Conservation (phyloP, 495 filamentous ascomycete species). For the Aspergillus taichungensis region DNA sequence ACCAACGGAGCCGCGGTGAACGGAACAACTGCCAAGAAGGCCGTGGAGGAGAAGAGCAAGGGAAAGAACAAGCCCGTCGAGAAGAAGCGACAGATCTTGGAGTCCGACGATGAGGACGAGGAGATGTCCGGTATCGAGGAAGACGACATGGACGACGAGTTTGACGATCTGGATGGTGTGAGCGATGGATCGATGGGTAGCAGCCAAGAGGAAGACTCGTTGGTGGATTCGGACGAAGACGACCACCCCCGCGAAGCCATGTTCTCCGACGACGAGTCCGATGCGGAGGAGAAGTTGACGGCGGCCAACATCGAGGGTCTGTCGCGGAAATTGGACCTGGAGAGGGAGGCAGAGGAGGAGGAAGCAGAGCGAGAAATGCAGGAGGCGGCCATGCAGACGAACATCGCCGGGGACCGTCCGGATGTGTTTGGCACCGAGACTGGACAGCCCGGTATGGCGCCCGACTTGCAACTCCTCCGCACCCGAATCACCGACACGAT, state of each 20-base stretch:
- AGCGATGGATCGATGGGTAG: constrained; percentile 42
- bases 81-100: constrained; percentile 36
- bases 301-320: constrained; percentile 94
- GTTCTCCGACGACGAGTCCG: constrained; percentile 93
- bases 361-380: constrained; percentile 58
- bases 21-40: constrained; percentile 19
- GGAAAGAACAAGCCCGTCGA: constrained; percentile 26
- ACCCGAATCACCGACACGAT: constrained; percentile 90
- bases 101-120: constrained; percentile 31
- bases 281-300: constrained; percentile 83
- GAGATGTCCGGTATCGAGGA: constrained; percentile 29
- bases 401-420: constrained; percentile 76
- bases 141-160: constrained; percentile 37
- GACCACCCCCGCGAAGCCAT: constrained; percentile 48
- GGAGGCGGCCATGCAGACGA: constrained; percentile 86
- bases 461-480: constrained; percentile 81
- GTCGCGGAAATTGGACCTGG: constrained; percentile 67
- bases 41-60: constrained; percentile 8
- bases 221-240: constrained; percentile 69
- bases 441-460: constrained; percentile 55
- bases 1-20: constrained; percentile 31
- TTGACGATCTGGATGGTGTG: constrained; percentile 44
- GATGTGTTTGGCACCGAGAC: constrained; percentile 53
- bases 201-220: constrained; percentile 57
- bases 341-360: constrained; percentile 60